Percentiles rank a stretch among this genome's conserved stretches.
Evolutionary conservation across 192 early-diverging fungal species (phyloP).

Genomic region (Rhizophagus clarus): DNA sequence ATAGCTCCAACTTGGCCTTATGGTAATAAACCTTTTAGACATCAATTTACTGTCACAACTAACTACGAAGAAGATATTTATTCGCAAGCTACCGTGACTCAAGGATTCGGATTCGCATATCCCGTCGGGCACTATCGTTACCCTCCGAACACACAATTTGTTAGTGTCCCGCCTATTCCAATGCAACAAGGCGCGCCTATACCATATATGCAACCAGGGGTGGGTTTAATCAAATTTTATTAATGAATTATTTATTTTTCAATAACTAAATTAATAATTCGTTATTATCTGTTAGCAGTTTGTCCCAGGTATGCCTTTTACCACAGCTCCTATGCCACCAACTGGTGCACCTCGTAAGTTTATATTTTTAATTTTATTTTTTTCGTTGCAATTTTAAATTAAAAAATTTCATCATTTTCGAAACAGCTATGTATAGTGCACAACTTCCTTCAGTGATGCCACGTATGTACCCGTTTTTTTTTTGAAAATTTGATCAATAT

Average conservation of each 20-base stretch:
- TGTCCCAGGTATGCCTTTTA: slow-evolving; percentile 43
- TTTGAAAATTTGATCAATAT: not conserved
- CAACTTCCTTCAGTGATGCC: slow-evolving; percentile 50
- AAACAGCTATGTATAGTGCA: slow-evolving; percentile 43
- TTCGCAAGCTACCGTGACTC: slow-evolving; percentile 41
- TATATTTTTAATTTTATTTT: not conserved
- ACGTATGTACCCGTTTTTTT: slow-evolving; percentile 38
- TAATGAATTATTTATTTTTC: not conserved
- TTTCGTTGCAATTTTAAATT: not conserved
- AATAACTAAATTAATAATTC: not conserved
- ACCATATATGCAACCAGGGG: slow-evolving; percentile 50
- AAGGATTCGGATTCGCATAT: slow-evolving; percentile 41
- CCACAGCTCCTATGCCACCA: slow-evolving; percentile 39
- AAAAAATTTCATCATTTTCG: not conserved
- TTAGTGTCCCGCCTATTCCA: slow-evolving; percentile 51
- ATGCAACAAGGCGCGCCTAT: slow-evolving; percentile 49
- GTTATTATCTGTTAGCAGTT: slow-evolving; percentile 32
- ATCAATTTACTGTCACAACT: slow-evolving; percentile 51
- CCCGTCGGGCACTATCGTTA: slow-evolving; percentile 39
- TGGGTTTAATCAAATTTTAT: slow-evolving; percentile 11
- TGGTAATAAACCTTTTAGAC: slow-evolving; percentile 53
- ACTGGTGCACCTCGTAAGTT: slow-evolving; percentile 34
- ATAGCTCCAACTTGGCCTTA: slow-evolving; percentile 60
- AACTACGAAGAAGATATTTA: slow-evolving; percentile 57
- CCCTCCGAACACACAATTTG: slow-evolving; percentile 39